Evolutionary conservation across 495 filamentous ascomycete genomes (phyloP), one percentile per base, ranked within the genome.

Genomic region (Podospora pseudoanserina): DNA sequence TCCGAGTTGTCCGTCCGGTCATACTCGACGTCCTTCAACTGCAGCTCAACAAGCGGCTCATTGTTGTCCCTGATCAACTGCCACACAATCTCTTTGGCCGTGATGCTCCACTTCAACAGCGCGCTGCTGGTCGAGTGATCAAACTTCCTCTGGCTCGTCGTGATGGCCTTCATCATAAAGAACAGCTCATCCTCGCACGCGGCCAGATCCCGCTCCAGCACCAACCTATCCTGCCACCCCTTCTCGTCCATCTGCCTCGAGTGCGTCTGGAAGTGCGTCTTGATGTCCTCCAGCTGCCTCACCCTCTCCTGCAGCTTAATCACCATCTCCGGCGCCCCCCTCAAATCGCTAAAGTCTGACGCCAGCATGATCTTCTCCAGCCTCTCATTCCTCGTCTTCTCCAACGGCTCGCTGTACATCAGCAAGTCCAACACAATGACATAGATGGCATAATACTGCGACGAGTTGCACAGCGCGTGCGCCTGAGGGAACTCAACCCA

Each of bases 91-190:
- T 99, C 94, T 27, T 88, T 88, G 15, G 92, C 92, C 19, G 91
- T 89, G 64, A 99, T 91, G 77, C 92, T 93, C 90, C 92, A 97
- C 68, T 91, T 88, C 63, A 98, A 74, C 1, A 97, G 78, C 13
- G 93, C 93, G 71, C 86, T 94, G 57, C 88, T 88, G 70, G 91
- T 86, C 2, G 86, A 68, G 79, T 87, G 93, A 65, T 96, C 91
- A 59, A 87, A 87, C 74, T 93, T 94, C 66, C 93, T 82, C 75
- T 99, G 95, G 9, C 93, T 93, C 3, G 94, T 94, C 0, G 94
- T 99, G 78, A 99, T 98, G 23, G 95, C 95, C 72, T 99, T 97
- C 96, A 98, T 97, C 85, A 98, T 90, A 81, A 99, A 99, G 82
- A 99, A 99, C 44, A 99, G 80, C 79, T 99, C 96, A 74, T 99